phyloP scores from a whole-genome alignment of 768 basidiomycete genomes.

The Lentinula sp. region DNA sequence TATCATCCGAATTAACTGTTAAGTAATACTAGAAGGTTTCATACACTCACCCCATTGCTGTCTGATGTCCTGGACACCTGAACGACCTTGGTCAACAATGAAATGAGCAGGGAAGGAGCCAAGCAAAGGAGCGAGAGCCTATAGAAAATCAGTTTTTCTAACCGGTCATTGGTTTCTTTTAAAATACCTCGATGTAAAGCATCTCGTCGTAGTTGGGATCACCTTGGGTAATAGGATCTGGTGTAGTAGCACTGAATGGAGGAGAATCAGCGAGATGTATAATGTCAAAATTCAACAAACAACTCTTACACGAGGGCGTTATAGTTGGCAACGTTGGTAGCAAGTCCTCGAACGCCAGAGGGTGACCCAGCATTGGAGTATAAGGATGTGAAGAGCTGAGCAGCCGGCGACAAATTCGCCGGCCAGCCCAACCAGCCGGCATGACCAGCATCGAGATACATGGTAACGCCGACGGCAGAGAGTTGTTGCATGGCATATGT shows the following conservation, averaged over 20 bases:
- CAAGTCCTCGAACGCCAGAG: constrained; percentile 54
- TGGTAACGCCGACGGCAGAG: constrained; percentile 48
- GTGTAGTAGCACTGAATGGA: constrained; percentile 31
- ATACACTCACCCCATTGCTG: constrained; percentile 38
- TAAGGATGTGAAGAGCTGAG: constrained; percentile 44
- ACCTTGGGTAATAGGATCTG: constrained; percentile 57
- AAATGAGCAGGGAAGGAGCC: constrained; percentile 49
- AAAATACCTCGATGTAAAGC: constrained; percentile 45
- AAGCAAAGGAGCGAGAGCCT: constrained; percentile 47
- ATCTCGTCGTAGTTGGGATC: constrained; percentile 58
- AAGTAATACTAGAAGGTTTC: neutral
- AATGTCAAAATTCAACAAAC: neutral
- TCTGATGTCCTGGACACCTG: constrained; percentile 58
- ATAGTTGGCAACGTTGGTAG: constrained; percentile 51
- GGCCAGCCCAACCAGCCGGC: constrained; percentile 68
- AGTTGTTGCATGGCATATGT: constrained; percentile 55
- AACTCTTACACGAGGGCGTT: constrained; percentile 24
- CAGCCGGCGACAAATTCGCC: constrained; percentile 55
- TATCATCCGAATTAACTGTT: neutral
- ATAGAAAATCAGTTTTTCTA: neutral
- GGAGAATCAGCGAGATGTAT: neutral
- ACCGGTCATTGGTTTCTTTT: no score
- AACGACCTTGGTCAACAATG: constrained; percentile 64
- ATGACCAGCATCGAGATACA: constrained; percentile 59
- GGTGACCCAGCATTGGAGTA: constrained; percentile 48